Percentiles rank a stretch among this genome's conserved stretches.
These are phyloP conservation scores for Hortaea werneckii DNA, from an alignment of 2,329 filamentous ascomycete genomes.

Conservation along the genomic window DNA sequence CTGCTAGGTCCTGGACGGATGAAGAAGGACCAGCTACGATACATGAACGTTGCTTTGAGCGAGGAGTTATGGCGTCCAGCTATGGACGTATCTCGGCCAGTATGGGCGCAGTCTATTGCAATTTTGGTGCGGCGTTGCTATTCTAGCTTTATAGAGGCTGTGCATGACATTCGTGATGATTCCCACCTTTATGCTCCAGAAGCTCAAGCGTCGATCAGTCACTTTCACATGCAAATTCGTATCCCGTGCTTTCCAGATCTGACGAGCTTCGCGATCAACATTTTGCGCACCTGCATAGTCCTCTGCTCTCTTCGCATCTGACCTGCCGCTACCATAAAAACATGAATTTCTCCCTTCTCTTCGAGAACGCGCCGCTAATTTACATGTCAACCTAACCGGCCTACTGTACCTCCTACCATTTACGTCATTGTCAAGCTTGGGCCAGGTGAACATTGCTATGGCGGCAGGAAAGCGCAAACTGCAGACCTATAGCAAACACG, in stretches of 20 bases:
- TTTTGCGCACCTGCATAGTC: no score
- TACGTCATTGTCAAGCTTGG: background rate
- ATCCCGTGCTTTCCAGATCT: background rate
- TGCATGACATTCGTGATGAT: background rate
- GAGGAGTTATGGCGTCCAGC: constrained; percentile 13
- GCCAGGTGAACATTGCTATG: background rate
- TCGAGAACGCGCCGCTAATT: no score
- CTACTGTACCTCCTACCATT: no score
- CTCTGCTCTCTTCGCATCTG: no score
- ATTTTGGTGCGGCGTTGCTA: background rate
- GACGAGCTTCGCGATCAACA: background rate
- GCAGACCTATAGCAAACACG: background rate
- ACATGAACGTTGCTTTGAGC: constrained; percentile 12
- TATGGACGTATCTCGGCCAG: background rate
- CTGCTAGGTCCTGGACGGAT: background rate
- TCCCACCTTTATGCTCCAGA: background rate
- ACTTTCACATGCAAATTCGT: background rate
- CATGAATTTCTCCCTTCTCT: no score
- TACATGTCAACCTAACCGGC: no score
- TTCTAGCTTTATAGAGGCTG: background rate
- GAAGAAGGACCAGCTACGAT: background rate
- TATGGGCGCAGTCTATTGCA: background rate
- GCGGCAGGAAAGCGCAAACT: constrained; percentile 1
- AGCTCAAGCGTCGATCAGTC: background rate
- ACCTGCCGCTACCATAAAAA: no score